Evolutionary conservation across 139 green algal genomes (phyloP).

Genomic region (Desmodesmus armatus): DNA sequence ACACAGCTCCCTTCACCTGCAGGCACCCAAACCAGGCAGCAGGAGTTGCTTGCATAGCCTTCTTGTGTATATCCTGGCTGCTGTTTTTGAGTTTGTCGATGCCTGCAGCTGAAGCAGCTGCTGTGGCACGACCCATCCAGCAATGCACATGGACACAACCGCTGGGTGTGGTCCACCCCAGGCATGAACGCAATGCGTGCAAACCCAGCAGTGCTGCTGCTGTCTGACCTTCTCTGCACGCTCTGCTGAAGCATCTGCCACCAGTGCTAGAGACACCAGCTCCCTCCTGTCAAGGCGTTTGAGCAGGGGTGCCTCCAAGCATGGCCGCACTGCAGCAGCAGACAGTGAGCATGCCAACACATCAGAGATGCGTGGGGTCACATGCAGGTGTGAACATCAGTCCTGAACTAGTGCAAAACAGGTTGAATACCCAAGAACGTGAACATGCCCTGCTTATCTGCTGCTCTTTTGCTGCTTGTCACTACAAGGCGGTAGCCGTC

Average conservation of each 20-base stretch:
- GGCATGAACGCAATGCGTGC: background rate
- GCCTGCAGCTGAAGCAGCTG: background rate
- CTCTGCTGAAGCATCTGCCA: conserved; percentile 57
- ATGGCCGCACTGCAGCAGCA: conserved; percentile 53
- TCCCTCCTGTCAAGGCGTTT: conserved; percentile 29
- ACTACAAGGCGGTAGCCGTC: too few relatives aligned
- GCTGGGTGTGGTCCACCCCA: too few relatives aligned
- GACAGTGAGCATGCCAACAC: background rate
- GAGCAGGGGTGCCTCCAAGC: conserved; percentile 58
- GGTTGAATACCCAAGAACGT: background rate
- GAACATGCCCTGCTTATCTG: background rate
- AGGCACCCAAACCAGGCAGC: background rate
- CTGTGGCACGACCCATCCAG: background rate
- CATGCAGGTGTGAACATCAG: background rate
- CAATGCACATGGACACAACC: too few relatives aligned
- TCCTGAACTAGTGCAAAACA: background rate
- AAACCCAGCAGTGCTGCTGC: conserved; percentile 37
- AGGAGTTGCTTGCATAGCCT: background rate
- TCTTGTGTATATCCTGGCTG: background rate
- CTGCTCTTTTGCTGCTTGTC: background rate
- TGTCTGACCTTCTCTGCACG: conserved; percentile 53
- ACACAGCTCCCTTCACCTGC: conserved; percentile 45
- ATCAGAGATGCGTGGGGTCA: background rate
- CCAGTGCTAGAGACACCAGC: conserved; percentile 53
- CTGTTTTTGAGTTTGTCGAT: too few relatives aligned